A percentile compares a stretch with the other conserved stretches of the same genome.
phyloP scores from a whole-genome alignment of 1,284 basidiomycete genomes.

The Waitea zeae region DNA sequence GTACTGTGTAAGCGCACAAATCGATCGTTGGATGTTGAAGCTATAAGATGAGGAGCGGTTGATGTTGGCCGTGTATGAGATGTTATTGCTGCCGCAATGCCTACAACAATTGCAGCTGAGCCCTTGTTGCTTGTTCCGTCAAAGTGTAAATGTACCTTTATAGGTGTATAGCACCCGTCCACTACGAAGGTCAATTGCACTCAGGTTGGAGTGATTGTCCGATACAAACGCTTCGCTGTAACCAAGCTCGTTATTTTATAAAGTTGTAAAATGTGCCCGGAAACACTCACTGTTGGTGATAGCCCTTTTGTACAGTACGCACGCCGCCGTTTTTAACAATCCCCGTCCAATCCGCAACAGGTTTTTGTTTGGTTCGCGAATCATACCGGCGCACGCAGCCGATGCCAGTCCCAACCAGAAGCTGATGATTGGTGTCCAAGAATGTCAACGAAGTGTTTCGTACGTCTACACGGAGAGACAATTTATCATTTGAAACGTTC shows the following conservation, averaged over 20 bases:
- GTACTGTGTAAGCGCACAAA: conserved; percentile 61
- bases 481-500: conserved; percentile 62
- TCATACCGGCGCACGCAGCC: conserved; percentile 74
- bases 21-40: conserved; percentile 48
- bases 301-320: conserved; percentile 39
- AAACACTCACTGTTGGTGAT: conserved; percentile 45
- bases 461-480: conserved; percentile 69
- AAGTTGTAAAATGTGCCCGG: background rate
- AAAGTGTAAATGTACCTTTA: conserved; percentile 29
- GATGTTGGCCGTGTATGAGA: conserved; percentile 31
- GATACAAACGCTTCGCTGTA: conserved; percentile 61
- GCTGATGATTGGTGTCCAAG: conserved; percentile 22
- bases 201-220: conserved; percentile 55
- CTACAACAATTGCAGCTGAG: conserved; percentile 18
- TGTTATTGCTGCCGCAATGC: conserved; percentile 45
- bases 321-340: conserved; percentile 55
- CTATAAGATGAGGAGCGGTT: conserved; percentile 29
- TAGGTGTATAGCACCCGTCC: conserved; percentile 59
- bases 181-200: conserved; percentile 58
- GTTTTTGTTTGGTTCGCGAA: conserved; percentile 53
- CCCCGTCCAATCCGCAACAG: conserved; percentile 48
- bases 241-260: conserved; percentile 1
- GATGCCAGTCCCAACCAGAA: conserved; percentile 61
- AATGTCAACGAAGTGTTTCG: conserved; percentile 57
- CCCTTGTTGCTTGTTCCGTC: conserved; percentile 3